phyloP scores from a whole-genome alignment of 352 stramenopile genomes.

The Phytopythium vexans region DNA sequence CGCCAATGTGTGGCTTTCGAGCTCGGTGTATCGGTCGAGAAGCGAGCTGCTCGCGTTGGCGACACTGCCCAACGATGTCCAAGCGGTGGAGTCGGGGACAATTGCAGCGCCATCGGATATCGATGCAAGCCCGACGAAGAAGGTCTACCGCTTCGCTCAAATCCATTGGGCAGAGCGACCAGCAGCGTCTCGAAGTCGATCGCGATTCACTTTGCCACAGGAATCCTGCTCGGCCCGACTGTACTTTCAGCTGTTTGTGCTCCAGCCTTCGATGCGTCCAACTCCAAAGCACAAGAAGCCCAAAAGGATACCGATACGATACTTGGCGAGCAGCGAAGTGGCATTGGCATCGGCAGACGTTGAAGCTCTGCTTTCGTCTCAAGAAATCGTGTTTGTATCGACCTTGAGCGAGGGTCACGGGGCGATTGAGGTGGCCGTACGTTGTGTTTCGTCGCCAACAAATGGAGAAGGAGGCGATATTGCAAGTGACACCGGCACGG shows the following conservation, averaged over 20 bases:
- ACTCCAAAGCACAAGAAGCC: too few relatives aligned
- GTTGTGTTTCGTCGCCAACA: slow-evolving; percentile 2
- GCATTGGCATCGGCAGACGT: slow-evolving; percentile 15
- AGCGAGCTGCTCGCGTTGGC: slow-evolving; percentile 4
- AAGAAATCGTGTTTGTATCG: slow-evolving; percentile 48
- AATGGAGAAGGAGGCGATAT: too few relatives aligned
- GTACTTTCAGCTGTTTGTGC: slow-evolving; percentile 36
- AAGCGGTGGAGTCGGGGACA: too few relatives aligned
- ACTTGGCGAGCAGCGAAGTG: too few relatives aligned
- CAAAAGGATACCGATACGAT: too few relatives aligned
- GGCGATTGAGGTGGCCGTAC: slow-evolving; percentile 36
- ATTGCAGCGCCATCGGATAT: too few relatives aligned
- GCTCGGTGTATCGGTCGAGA: slow-evolving; percentile 3
- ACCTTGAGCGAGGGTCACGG: slow-evolving; percentile 24
- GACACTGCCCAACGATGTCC: not conserved
- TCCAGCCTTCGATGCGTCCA: slow-evolving; percentile 2
- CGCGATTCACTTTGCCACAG: too few relatives aligned
- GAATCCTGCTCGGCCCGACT: slow-evolving; percentile 8
- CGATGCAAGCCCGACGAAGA: too few relatives aligned
- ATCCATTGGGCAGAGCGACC: too few relatives aligned
- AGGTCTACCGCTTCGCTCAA: too few relatives aligned
- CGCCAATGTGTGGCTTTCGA: slow-evolving; percentile 38
- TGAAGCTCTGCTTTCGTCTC: slow-evolving; percentile 26
- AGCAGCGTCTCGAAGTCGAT: too few relatives aligned
- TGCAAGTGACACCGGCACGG: too few relatives aligned